Conservation (phyloP, 2,329 filamentous ascomycete species). For the Amauroascus verrucosus region DNA sequence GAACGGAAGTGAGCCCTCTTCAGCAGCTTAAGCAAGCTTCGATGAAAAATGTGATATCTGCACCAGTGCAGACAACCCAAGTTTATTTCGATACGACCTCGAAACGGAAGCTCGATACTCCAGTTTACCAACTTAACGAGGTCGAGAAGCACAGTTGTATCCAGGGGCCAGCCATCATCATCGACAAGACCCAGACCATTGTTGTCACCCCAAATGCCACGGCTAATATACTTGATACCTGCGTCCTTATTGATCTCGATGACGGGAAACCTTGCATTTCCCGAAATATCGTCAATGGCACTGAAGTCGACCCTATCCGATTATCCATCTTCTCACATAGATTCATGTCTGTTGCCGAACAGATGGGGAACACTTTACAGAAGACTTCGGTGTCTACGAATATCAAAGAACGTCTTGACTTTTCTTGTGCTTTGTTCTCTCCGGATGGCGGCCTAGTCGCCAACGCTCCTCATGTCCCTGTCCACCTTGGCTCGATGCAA, state of each 20-base stretch:
- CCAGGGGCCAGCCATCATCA: slow-evolving; percentile 68
- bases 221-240: slow-evolving; percentile 70
- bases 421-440: slow-evolving; percentile 73
- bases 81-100: slow-evolving; percentile 29
- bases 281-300: slow-evolving; percentile 10
- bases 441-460: slow-evolving; percentile 60
- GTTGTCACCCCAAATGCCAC: slow-evolving; percentile 70
- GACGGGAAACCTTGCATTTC: slow-evolving; percentile 23
- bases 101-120: slow-evolving; percentile 25
- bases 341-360: slow-evolving; percentile 51
- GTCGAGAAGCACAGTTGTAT: slow-evolving; percentile 28
- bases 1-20: slow-evolving; percentile 54
- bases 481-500: slow-evolving; percentile 76
- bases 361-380: slow-evolving; percentile 49
- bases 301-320: slow-evolving; percentile 41
- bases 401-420: slow-evolving; percentile 78
- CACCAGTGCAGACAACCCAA: slow-evolving; percentile 38
- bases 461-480: slow-evolving; percentile 63
- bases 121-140: slow-evolving; percentile 29
- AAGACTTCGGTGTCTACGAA: slow-evolving; percentile 52
- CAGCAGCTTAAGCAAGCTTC: slow-evolving; percentile 48
- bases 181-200: slow-evolving; percentile 67
- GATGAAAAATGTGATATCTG: slow-evolving; percentile 48
- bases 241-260: slow-evolving; percentile 77
- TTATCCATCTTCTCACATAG: slow-evolving; percentile 47